phyloP scores from a whole-genome alignment of 768 basidiomycete species.

The Ephemerocybe angulata region DNA sequence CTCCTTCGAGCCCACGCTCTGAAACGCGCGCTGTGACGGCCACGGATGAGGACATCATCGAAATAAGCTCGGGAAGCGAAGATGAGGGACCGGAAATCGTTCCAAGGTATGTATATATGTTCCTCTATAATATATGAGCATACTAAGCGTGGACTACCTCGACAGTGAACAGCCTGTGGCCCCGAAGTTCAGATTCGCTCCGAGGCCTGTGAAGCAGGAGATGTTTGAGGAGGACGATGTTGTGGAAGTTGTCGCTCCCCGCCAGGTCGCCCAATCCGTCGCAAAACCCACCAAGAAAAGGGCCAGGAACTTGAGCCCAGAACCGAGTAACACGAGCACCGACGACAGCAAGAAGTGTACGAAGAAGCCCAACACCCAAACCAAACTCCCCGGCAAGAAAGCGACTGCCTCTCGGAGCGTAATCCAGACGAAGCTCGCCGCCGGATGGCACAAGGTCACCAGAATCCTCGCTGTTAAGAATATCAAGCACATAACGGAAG shows the following conservation, averaged over 20 bases:
- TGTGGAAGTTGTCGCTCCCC: no score
- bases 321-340: not conserved
- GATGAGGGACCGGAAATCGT: not conserved
- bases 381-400: not conserved
- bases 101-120: not conserved
- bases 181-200: no score
- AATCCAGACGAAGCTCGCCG: not conserved
- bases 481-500: not conserved
- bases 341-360: not conserved
- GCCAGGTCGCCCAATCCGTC: no score
- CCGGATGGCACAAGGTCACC: not conserved
- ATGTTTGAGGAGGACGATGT: no score
- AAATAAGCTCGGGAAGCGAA: not conserved
- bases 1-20: not conserved
- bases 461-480: not conserved
- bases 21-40: no score
- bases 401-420: not conserved
- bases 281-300: no score
- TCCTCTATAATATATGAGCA: not conserved
- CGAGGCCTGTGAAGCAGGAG: no score
- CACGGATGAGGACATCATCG: no score
- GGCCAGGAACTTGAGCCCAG: no score
- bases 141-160: not conserved
- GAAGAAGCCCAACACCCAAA: not conserved
- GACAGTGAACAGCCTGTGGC: no score